phyloP scores from a whole-genome alignment of 2,329 filamentous ascomycete genomes.

The Grosmannia clavigera region DNA sequence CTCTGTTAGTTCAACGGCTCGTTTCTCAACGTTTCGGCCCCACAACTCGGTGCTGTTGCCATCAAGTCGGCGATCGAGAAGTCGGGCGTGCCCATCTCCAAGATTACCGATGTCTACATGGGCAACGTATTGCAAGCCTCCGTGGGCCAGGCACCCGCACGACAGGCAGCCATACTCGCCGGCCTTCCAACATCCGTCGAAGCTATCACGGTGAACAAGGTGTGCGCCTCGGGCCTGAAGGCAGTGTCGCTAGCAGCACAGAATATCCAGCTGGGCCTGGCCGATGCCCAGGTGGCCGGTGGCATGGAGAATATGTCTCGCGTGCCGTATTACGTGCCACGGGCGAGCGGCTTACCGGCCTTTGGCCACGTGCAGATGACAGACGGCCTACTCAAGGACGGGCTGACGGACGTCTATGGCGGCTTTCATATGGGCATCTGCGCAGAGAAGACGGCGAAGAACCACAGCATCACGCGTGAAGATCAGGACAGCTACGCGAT shows the following conservation, averaged over 20 bases:
- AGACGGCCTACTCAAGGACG: slow-evolving; percentile 89
- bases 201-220: slow-evolving; percentile 92
- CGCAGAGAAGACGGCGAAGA: slow-evolving; percentile 88
- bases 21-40: slow-evolving; percentile 69
- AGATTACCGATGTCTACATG: slow-evolving; percentile 92
- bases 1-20: slow-evolving; percentile 75
- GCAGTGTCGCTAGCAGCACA: slow-evolving; percentile 82
- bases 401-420: slow-evolving; percentile 91
- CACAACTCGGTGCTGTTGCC: slow-evolving; percentile 78
- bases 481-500: slow-evolving; percentile 89
- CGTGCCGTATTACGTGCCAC: slow-evolving; percentile 79
- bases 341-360: slow-evolving; percentile 67
- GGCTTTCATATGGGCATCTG: slow-evolving; percentile 98
- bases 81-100: slow-evolving; percentile 66
- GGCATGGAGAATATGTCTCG: slow-evolving; percentile 98
- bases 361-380: slow-evolving; percentile 83
- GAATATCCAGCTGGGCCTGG: slow-evolving; percentile 83
- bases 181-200: slow-evolving; percentile 73
- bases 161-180: slow-evolving; percentile 82
- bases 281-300: slow-evolving; percentile 80
- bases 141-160: slow-evolving; percentile 80
- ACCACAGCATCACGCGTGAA: slow-evolving; percentile 65
- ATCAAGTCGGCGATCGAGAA: slow-evolving; percentile 87
- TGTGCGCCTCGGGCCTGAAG: slow-evolving; percentile 91
- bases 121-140: slow-evolving; percentile 81